Base-by-base conservation (phyloP, 192 early-diverging fungal species). In the Backusella circina region DNA sequence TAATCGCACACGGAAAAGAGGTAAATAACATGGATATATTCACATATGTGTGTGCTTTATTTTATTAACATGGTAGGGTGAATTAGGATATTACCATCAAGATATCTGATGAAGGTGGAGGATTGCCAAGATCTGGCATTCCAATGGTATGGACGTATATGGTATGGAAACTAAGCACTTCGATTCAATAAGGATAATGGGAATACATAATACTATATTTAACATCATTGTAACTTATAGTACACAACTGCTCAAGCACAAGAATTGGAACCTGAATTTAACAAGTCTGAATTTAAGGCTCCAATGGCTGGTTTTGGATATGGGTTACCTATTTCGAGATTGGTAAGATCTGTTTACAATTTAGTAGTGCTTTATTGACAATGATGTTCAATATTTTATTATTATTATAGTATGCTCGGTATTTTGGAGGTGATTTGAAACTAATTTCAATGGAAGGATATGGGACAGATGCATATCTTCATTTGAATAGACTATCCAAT, bases 381-480 rank as follows among this genome's bases (percentile, higher is more conserved):
- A n/a, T 68, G 0, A 68, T 38, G 37, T 15, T 5, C n/a, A 47
- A 47, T 47, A n/a, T 30, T 70, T 33, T 54, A 8, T 38, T 31
- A 33, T 65, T 16, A 47, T 41, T 41, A 54, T 82, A 88, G 67
- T 98, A 98, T 84, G 94, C 97, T 1, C 90, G 97, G 36, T 98
- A 98, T 77, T 97, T 97, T 89, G 97, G 97, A 70, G 97, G 97
- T 54, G 95, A 98, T 80, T 85, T 98, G 75, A 91, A 93, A 79
- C 85, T 97, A 65, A 95, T 96, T 50, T 94, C 92, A 41, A 97
- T 97, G 96, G 97, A 97, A 82, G 96, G 96, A 65, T 93, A 90
- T 73, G 93, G 97, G 61, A 99, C 97, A 54, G 97, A 98, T 84
- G 97, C 95, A 6, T 99, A 99, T 83, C 83, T 98, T 61, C 97